Conservation (phyloP, 1,284 basidiomycete genomes). For the Rhodotorula sp. region DNA sequence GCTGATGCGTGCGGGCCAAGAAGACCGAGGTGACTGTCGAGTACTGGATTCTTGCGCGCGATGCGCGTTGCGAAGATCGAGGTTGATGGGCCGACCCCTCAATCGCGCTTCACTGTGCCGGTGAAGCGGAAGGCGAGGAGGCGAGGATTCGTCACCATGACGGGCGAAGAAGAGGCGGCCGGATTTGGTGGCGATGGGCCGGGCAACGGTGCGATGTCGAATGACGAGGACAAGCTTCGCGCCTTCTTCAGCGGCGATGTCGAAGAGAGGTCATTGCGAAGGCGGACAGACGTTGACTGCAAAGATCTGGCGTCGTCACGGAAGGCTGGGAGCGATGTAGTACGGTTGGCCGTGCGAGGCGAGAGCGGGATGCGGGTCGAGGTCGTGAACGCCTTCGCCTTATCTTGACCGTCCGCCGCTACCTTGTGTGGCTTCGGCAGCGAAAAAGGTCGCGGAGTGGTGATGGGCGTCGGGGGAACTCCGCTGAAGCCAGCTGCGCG, state of each 20-base stretch:
- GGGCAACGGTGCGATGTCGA: background rate
- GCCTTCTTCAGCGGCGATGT: constrained; percentile 1
- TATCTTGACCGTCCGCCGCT: background rate
- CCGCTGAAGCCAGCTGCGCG: background rate
- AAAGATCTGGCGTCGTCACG: background rate
- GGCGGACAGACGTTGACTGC: background rate
- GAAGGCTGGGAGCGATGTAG: background rate
- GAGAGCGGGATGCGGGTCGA: constrained; percentile 17
- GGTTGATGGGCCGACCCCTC: background rate
- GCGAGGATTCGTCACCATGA: constrained; percentile 29
- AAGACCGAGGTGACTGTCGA: too few species aligned
- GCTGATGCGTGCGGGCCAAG: too few species aligned
- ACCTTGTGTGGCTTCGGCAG: background rate
- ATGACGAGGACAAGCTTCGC: background rate
- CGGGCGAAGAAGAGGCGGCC: constrained; percentile 12
- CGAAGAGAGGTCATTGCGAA: background rate
- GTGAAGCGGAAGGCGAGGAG: constrained; percentile 32
- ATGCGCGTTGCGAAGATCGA: too few species aligned
- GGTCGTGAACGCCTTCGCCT: background rate
- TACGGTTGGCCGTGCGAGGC: constrained; percentile 15
- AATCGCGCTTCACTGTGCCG: background rate
- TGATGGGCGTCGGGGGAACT: background rate
- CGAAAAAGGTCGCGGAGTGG: constrained; percentile 9
- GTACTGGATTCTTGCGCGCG: too few species aligned
- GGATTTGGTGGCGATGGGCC: background rate